Base-by-base conservation (phyloP, 805 yeast species). In the Saturnispora dispora region DNA sequence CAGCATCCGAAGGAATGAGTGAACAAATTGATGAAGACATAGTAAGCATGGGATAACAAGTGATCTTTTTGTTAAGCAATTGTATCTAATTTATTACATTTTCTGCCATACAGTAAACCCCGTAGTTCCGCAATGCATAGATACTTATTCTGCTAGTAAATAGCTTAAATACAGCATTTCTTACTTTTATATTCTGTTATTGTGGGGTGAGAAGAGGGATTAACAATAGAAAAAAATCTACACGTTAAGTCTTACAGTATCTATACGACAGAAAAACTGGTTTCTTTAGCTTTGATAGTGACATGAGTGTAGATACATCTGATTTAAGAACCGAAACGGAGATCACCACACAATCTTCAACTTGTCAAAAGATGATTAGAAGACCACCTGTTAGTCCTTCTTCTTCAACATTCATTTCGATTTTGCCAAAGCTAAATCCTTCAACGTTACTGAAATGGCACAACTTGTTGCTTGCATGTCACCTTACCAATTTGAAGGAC, bases 361-460 rank as follows among this genome's bases (percentile, higher is more conserved):
- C 30, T 4, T 32, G 22, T 10, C 22, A 9, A 2, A 32, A 23
- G 22, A 10, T 13, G 7, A 22, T 40, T 4, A 36, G 39, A 22
- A 49, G 28, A 20, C 52, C 52, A 36, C 45, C 45, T 7, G 25
- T 44, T 20, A 46, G 30, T 17, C 18, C 47, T 13, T 20, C 18
- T 22, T 48, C 52, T 9, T 49, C 52, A 18, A 33, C 48, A 4
- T 36, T 37, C 15, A 17, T 49, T 6, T 25, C 44, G 5, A n/a
- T 43, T n/a, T 15, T 49, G 30, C 13, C 37, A 18, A 27, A 37
- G 9, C 32, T 64, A 13, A 62, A 63, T 45, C 67, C 68, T 4
- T 60, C 68, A 4, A 60, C 63, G 44, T 55, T 62, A 40, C 42
- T 62, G 22, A 51, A 51, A 27, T 59, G 59, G 22, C 60, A 57